Base-by-base conservation (phyloP, 139 green algal genomes). In the Chlamydomonas incerta region DNA sequence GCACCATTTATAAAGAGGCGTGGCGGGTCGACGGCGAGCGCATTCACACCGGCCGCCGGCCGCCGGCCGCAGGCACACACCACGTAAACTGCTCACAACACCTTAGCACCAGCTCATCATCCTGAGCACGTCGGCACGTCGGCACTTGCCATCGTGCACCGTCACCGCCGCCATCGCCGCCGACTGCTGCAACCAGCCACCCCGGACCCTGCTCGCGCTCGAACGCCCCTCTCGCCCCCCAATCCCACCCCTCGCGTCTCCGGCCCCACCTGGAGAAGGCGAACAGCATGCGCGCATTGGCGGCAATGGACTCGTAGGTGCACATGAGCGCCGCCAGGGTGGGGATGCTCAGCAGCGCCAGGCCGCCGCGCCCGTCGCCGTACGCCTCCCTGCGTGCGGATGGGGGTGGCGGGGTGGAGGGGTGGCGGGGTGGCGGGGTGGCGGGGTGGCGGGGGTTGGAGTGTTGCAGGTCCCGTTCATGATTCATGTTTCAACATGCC, bases 251-350 rank as follows among this genome's bases (percentile, higher is more conserved):
- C 31, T 31, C 8, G 15, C 21, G 10, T 2, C 28, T 3, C 35
- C 69, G 23, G 0, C 20, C 60, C 2, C 37, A 83, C 75, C 75
- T 83, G n/a, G 63, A 66, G 63, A 83, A 83, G 41, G 77, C 77
- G 41, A 31, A 83, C 41, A 83, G 65, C 77, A 83, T 83, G 2
- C 77, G 37, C 26, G 77, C 77, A 29, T 83, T 83, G 28, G 28
- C 46, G 8, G 63, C 18, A 0, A 83, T 28, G 37, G 29, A 83
- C 31, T 83, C 63, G 46, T 74, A 33, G 14, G 13, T 28, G 62
- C 63, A 74, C 60, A 83, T 47, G n/a, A 66, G 23, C 20, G 60
- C 41, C 23, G 77, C 62, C 0, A 63, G 29, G 28, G 74, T 18
- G 13, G 77, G 77, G 3, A 83, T 65, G 20, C 29, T 67, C 4